Evolutionary conservation across 2,329 filamentous ascomycete species (phyloP).

Genomic region (Talaromyces islandicus): DNA sequence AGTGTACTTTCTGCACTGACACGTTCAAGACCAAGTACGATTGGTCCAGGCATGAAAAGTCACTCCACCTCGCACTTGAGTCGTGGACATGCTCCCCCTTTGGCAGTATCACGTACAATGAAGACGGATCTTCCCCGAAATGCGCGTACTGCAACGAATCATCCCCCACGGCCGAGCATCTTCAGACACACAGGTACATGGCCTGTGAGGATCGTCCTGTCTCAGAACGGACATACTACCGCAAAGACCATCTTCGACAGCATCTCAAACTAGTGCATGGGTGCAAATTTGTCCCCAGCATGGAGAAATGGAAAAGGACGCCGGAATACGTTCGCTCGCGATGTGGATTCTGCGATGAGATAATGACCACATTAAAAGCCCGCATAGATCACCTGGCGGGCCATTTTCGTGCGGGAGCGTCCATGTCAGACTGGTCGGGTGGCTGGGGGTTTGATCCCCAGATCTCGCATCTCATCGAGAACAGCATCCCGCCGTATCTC

Average conservation of each 20-base stretch:
- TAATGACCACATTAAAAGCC: slow-evolving; percentile 24
- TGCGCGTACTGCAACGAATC: slow-evolving; percentile 46
- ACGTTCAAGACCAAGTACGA: slow-evolving; percentile 43
- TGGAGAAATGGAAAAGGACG: slow-evolving; percentile 51
- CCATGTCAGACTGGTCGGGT: slow-evolving; percentile 33
- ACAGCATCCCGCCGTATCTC: slow-evolving; percentile 33
- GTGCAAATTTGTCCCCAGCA: slow-evolving; percentile 41
- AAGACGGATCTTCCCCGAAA: slow-evolving; percentile 16
- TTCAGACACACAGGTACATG: slow-evolving; percentile 44
- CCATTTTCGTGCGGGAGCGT: slow-evolving; percentile 32
- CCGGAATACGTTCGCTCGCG: slow-evolving; percentile 42
- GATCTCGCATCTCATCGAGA: slow-evolving; percentile 31
- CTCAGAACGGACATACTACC: slow-evolving; percentile 49
- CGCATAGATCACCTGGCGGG: slow-evolving; percentile 34
- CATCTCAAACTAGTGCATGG: slow-evolving; percentile 51
- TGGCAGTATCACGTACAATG: not conserved
- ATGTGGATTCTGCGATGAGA: slow-evolving; percentile 28
- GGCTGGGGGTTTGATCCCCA: slow-evolving; percentile 36
- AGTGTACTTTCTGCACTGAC: slow-evolving; percentile 45
- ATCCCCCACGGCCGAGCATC: slow-evolving; percentile 41
- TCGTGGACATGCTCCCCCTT: slow-evolving; percentile 15
- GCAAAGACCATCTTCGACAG: slow-evolving; percentile 53
- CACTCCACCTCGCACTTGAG: slow-evolving; percentile 40
- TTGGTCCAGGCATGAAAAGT: slow-evolving; percentile 44
- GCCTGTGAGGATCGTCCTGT: slow-evolving; percentile 45